phyloP scores from a whole-genome alignment of 2,329 filamentous ascomycete genomes.

The Alternaria ethzedia region DNA sequence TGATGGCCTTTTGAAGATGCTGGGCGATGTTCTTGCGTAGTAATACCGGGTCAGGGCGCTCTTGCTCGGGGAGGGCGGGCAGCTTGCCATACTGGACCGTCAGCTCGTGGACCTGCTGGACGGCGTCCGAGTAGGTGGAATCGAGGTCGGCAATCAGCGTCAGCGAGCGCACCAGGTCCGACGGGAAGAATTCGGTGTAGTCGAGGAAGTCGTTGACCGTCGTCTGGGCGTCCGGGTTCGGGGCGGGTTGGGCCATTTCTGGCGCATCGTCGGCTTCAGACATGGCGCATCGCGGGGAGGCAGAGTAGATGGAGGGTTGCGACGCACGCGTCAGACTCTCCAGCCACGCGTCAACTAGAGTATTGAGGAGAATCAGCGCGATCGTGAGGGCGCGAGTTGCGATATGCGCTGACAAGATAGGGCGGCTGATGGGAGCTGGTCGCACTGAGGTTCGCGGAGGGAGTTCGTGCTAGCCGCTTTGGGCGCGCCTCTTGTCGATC shows the following conservation, averaged over 20 bases:
- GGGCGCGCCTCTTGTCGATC: neutral
- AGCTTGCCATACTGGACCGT: conserved; percentile 58
- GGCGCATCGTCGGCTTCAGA: conserved; percentile 42
- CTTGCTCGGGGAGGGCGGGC: conserved; percentile 56
- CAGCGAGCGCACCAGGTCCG: conserved; percentile 68
- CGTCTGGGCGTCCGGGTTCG: conserved; percentile 69
- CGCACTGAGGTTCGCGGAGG: conserved; percentile 5
- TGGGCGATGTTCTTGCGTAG: conserved; percentile 64
- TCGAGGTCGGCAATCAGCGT: conserved; percentile 65
- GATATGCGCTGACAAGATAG: conserved; percentile 19
- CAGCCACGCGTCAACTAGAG: conserved; percentile 48
- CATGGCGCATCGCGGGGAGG: conserved; percentile 46
- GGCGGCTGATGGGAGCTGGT: conserved; percentile 10
- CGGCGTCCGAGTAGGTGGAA: conserved; percentile 50
- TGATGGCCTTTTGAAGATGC: conserved; percentile 61
- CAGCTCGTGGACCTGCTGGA: conserved; percentile 56
- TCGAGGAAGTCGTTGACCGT: conserved; percentile 72
- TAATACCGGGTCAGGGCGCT: conserved; percentile 58
- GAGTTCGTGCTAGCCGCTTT: conserved; percentile 16
- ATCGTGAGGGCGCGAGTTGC: conserved; percentile 25
- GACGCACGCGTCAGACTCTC: conserved; percentile 48
- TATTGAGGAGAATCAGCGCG: conserved; percentile 37
- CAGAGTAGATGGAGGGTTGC: conserved; percentile 36
- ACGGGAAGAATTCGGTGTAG: conserved; percentile 72
- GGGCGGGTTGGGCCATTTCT: conserved; percentile 50